Base-by-base conservation (phyloP, 768 basidiomycete species). In the Termitomyces sp. region DNA sequence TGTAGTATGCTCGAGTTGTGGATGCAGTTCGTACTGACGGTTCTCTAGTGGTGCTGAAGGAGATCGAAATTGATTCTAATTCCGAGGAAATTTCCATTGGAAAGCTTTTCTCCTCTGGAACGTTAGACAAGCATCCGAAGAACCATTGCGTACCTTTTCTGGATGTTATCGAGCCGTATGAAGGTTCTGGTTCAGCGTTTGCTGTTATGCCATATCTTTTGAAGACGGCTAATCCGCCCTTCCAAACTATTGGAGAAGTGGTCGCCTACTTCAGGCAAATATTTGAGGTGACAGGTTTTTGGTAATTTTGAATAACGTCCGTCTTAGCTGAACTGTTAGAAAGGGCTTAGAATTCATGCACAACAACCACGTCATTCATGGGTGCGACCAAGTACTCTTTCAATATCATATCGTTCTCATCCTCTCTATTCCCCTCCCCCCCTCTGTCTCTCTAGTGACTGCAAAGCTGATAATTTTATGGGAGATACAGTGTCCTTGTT, bases 301-400 rank as follows among this genome's bases (percentile, higher is more conserved):
- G n/a, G n/a, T n/a, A n/a, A n/a, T n/a, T n/a, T n/a, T n/a, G n/a
- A n/a, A n/a, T n/a, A n/a, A n/a, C n/a, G n/a, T n/a, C n/a, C n/a
- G n/a, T n/a, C n/a, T n/a, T 13, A 53, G 20, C 38, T 40, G 16
- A 53, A 28, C 2, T 30, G 12, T 53, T 20, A 6, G 33, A n/a
- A 53, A 53, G 51, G 51, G 51, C 0, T 26, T 53, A 24, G 13
- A 53, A 30, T 53, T 53, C 36, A 53, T 53, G 51, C 51, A 53
- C n/a, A 16, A 18, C 26, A 36, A 55, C 32, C 28, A 55, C 32
- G 43, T 55, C 24, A 35, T 36, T 22, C 54, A 55, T 55, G 54
- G 54, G 54, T 55, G 24, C 12, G 44, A 22, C 14, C 4, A 16
- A 24, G 16, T 9, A 16, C 9, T 20, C 26, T 26, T n/a, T 46